Base-by-base conservation (phyloP, 2,329 filamentous ascomycete species). In the Phialocephala sp. region DNA sequence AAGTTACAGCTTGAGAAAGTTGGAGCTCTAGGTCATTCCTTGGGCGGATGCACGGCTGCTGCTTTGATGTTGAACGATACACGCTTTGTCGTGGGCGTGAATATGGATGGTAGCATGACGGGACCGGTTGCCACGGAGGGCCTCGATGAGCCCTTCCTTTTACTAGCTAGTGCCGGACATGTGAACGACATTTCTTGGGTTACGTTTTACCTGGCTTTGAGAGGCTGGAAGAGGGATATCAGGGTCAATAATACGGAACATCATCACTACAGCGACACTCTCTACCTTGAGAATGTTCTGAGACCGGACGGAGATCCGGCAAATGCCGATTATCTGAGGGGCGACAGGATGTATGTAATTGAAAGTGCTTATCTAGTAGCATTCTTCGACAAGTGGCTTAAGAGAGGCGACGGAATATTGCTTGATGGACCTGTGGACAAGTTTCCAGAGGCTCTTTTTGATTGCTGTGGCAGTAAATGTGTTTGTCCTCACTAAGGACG, bases 71-170 rank as follows among this genome's bases (percentile, higher is more conserved):
- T 72, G 3, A 59, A 66, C 14, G 76, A 79, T 27, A 47, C 60
- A 1, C 70, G 77, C 15, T 69, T 80, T 45, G 61, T 69, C 0
- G 76, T 71, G 1, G 78, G 77, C 11, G 68, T 79, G 4, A 78
- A 79, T 62, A 67, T 80, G 20, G 79, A 80, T 60, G 79, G 79
- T 2, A 55, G 62, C 0, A 71, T 79, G 55, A 72, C 72, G 36
- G 74, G 74, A 1, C 64, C 69, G 9, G 74, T 70, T 6, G 56
- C 71, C 2, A 50, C 69, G 2, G n/a, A 59, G 4, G 76, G 75
- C 1, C 67, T 76, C n/a, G 39, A 57, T 0, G 59, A 70, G 70
- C 77, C 11, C 0, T 77, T 79, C 60, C 36, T 79, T 22, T 50
- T 75, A 1, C 69, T 77, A 50, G 75, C 72, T 4, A 66, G 73